A percentile compares a stretch with the other conserved stretches of the same genome.
Evolutionary conservation across 1,284 basidiomycete genomes (phyloP).

Genomic region (Ganoderma resinaceum): DNA sequence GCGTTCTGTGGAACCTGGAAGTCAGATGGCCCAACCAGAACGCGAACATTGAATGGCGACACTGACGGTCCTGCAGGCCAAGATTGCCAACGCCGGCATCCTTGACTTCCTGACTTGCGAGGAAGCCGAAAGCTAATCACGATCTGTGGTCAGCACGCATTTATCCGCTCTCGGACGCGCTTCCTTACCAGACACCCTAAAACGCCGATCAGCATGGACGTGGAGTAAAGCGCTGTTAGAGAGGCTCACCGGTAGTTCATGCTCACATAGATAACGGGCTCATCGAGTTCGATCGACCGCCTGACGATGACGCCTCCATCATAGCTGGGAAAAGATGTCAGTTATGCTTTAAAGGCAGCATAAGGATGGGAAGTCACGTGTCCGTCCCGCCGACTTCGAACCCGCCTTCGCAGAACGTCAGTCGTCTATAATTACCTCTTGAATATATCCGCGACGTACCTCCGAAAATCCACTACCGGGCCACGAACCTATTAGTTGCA

Average conservation of each 20-base stretch:
- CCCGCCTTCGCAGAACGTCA: slow-evolving; percentile 30
- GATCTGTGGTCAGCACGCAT: neutral
- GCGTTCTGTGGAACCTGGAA: slow-evolving; percentile 28
- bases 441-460: slow-evolving; percentile 41
- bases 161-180: neutral
- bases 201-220: neutral
- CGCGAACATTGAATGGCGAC: slow-evolving; percentile 1
- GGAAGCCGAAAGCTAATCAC: slow-evolving; percentile 27
- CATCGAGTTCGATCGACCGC: slow-evolving; percentile 44
- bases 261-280: slow-evolving; percentile 35
- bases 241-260: slow-evolving; percentile 28
- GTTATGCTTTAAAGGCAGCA: neutral
- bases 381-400: slow-evolving; percentile 37
- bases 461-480: slow-evolving; percentile 59
- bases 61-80: slow-evolving; percentile 60
- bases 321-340: slow-evolving; percentile 22
- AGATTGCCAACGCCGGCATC: slow-evolving; percentile 60
- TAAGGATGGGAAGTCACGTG: slow-evolving; percentile 7
- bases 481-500: neutral
- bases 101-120: slow-evolving; percentile 50
- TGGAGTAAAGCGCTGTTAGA: neutral
- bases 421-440: slow-evolving; percentile 5
- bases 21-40: neutral
- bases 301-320: slow-evolving; percentile 41
- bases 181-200: slow-evolving; percentile 15